Evolutionary conservation across 2,329 filamentous ascomycete species (phyloP).

Genomic region (Colletotrichum graminicola): DNA sequence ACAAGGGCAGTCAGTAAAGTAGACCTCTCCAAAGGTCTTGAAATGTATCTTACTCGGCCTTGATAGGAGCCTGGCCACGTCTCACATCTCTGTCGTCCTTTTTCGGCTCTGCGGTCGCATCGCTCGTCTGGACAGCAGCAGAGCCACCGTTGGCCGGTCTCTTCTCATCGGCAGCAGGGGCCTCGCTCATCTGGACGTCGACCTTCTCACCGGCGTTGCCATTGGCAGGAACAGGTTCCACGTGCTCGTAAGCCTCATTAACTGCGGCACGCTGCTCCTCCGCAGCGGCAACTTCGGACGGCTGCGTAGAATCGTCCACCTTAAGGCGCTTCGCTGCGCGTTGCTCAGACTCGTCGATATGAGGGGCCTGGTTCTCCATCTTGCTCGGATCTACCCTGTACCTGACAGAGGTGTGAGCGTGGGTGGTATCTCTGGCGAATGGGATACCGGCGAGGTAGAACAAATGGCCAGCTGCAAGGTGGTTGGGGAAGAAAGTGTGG

Average conservation of each 20-base stretch:
- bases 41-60: slow-evolving; percentile 52
- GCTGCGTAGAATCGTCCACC: slow-evolving; percentile 37
- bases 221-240: slow-evolving; percentile 36
- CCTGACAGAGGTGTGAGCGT: not conserved
- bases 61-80: slow-evolving; percentile 51
- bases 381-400: not conserved
- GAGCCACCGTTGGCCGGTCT: not conserved
- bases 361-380: slow-evolving; percentile 31
- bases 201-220: slow-evolving; percentile 20
- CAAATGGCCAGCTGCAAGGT: slow-evolving; percentile 6
- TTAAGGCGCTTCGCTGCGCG: slow-evolving; percentile 45
- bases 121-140: slow-evolving; percentile 30
- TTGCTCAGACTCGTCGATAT: slow-evolving; percentile 39
- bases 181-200: slow-evolving; percentile 37
- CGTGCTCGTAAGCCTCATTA: slow-evolving; percentile 31
- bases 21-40: not conserved
- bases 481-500: slow-evolving; percentile 28
- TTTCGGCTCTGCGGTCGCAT: slow-evolving; percentile 28
- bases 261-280: slow-evolving; percentile 34
- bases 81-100: slow-evolving; percentile 43
- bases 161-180: slow-evolving; percentile 10
- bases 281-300: slow-evolving; percentile 1
- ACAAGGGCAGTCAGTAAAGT: slow-evolving; percentile 11
- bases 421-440: not conserved
- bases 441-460: not conserved